Conservation (phyloP, 345 rosid species). For the Sonneratia caseolaris region DNA sequence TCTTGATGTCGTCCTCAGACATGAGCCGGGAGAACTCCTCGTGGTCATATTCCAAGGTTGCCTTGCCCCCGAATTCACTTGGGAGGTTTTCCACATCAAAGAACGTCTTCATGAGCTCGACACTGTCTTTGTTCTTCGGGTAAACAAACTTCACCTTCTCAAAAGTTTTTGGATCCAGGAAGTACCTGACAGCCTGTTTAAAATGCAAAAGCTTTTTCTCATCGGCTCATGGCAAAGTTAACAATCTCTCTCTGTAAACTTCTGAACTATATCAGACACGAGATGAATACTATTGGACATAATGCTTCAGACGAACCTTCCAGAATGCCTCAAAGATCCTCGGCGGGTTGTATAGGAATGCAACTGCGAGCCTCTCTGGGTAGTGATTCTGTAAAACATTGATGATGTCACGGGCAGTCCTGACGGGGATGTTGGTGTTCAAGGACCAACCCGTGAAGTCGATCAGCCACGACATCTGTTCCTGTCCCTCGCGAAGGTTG, state of each 20-base stretch:
- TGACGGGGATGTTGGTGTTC: conserved; percentile 30
- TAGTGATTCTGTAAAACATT: conserved; percentile 73
- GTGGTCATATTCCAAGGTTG: conserved; percentile 61
- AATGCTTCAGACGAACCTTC: conserved; percentile 41
- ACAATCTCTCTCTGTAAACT: background rate
- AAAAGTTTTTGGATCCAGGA: conserved; percentile 63
- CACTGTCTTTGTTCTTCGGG: conserved; percentile 55
- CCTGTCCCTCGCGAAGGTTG: conserved; percentile 75
- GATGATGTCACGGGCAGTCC: conserved; percentile 59
- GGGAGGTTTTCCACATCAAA: conserved; percentile 85
- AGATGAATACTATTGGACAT: background rate
- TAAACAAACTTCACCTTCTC: conserved; percentile 84
- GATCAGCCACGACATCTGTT: conserved; percentile 81
- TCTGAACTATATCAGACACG: background rate
- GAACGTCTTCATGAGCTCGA: conserved; percentile 52
- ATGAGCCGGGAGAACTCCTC: conserved; percentile 72
- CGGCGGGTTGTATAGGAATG: conserved; percentile 82
- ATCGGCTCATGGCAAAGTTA: background rate
- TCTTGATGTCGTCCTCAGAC: conserved; percentile 65
- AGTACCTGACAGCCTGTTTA: conserved; percentile 54
- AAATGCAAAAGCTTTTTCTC: no score
- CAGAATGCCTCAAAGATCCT: conserved; percentile 74
- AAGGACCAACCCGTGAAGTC: conserved; percentile 88
- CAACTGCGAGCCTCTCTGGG: conserved; percentile 79
- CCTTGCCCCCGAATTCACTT: conserved; percentile 71